Percentiles rank a stretch among this genome's conserved stretches.
These are phyloP conservation scores for Astrothelium macrocarpum DNA, from an alignment of 495 filamentous ascomycete species.

Conservation along the genomic window DNA sequence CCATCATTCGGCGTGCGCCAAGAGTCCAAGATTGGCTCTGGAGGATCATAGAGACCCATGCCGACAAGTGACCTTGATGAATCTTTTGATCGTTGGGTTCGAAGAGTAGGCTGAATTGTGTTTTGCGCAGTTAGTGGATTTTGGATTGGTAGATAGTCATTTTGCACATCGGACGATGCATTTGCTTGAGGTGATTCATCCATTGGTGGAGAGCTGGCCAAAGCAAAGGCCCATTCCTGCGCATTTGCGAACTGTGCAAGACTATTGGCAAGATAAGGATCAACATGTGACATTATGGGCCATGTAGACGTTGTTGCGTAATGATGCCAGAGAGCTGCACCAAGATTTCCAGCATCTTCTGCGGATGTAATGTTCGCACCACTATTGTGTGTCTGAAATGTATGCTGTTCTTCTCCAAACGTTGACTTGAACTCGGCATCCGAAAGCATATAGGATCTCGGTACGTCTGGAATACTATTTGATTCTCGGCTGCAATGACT, in stretches of 20 bases:
- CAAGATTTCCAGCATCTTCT: background rate
- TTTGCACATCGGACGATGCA: background rate
- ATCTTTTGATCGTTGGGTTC: background rate
- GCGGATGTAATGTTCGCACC: background rate
- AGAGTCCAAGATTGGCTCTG: slow-evolving; percentile 42
- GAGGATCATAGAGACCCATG: slow-evolving; percentile 72
- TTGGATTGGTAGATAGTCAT: background rate
- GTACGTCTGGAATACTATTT: background rate
- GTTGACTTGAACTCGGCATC: background rate
- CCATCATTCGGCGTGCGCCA: slow-evolving; percentile 22
- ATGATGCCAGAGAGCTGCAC: background rate
- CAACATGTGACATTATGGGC: background rate
- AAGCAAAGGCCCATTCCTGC: background rate
- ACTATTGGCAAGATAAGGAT: background rate
- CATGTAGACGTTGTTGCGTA: background rate
- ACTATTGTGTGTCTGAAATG: background rate
- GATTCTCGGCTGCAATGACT: background rate
- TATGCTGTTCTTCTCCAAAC: background rate
- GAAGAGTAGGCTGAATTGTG: background rate
- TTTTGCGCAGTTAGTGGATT: background rate
- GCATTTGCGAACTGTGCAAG: background rate
- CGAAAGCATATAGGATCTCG: background rate
- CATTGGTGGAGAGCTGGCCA: background rate
- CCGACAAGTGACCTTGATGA: slow-evolving; percentile 57
- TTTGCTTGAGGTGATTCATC: background rate